Evolutionary conservation across 2,329 filamentous ascomycete genomes (phyloP).

Genomic region (Orbilia brochopaga): DNA sequence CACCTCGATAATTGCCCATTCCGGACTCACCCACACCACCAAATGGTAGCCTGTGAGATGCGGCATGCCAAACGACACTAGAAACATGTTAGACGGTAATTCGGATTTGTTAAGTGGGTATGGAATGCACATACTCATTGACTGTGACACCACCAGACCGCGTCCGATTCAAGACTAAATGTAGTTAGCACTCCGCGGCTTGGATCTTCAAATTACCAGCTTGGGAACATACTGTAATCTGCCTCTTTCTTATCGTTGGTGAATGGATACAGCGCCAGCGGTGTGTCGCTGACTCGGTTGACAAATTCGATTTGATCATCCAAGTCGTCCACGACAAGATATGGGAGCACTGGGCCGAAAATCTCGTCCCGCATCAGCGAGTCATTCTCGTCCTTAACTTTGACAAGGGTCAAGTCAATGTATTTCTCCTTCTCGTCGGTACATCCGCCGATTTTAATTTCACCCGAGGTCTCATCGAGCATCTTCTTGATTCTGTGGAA

Average conservation of each 20-base stretch:
- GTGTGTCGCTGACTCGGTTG: conserved; percentile 80
- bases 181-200: conserved; percentile 35
- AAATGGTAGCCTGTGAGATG: conserved; percentile 74
- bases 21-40: conserved; percentile 84
- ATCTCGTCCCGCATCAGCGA: conserved; percentile 81
- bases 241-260: conserved; percentile 67
- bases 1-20: conserved; percentile 76
- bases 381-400: conserved; percentile 76
- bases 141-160: conserved; percentile 72
- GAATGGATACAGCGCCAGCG: conserved; percentile 83
- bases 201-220: not conserved
- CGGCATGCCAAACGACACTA: conserved; percentile 56
- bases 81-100: conserved; percentile 17
- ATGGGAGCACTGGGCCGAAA: conserved; percentile 87
- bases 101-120: conserved; percentile 56
- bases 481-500: conserved; percentile 86
- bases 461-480: conserved; percentile 82
- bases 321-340: conserved; percentile 67
- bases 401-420: conserved; percentile 92
- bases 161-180: conserved; percentile 66
- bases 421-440: conserved; percentile 80
- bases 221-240: conserved; percentile 64
- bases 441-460: conserved; percentile 83
- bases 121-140: conserved; percentile 68
- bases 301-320: conserved; percentile 84